phyloP scores from a whole-genome alignment of 2,329 filamentous ascomycete genomes.

The Fusarium heterosporum region DNA sequence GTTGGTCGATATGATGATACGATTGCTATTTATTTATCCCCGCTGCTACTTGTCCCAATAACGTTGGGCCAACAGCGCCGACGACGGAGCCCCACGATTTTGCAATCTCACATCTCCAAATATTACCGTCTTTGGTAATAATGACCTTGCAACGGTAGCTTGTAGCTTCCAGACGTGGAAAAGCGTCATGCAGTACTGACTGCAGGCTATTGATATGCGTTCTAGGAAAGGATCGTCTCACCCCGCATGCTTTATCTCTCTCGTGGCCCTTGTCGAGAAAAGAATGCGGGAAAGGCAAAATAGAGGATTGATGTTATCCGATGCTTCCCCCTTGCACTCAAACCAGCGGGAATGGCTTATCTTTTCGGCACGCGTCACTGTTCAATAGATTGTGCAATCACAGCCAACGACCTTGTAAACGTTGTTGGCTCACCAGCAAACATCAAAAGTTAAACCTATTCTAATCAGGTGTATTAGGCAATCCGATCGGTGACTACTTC shows the following conservation, averaged over 20 bases:
- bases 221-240: conserved; percentile 44
- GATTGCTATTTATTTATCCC: conserved; percentile 28
- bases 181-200: not conserved
- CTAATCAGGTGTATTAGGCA: not conserved
- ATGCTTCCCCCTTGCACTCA: not conserved
- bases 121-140: conserved; percentile 18
- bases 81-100: not conserved
- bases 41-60: not conserved
- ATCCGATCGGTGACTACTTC: not conserved
- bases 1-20: not conserved
- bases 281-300: not conserved
- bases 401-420: not conserved
- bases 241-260: not conserved
- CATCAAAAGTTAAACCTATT: not conserved
- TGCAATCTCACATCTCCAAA: conserved; percentile 16
- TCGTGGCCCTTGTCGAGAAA: too few species aligned
- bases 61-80: not conserved
- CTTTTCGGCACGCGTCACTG: not conserved
- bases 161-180: conserved; percentile 2
- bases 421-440: not conserved
- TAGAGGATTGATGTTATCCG: not conserved
- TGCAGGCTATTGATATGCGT: not conserved
- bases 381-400: not conserved
- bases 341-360: not conserved
- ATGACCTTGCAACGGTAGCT: not conserved